Base-by-base conservation (phyloP, 2,329 filamentous ascomycete genomes). In the Amylocarpus encephaloides region DNA sequence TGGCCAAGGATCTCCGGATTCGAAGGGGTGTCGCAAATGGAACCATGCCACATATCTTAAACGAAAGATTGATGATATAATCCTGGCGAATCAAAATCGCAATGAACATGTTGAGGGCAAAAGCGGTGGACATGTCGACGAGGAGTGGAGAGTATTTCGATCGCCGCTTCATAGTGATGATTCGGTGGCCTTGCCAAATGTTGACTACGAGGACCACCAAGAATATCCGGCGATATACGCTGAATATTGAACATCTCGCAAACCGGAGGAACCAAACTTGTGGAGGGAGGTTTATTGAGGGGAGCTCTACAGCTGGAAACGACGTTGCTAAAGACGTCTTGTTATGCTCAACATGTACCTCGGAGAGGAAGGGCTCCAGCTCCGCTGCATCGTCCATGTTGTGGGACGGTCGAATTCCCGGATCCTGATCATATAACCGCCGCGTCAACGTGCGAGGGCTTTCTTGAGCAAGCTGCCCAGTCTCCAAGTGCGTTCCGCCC, bases 141-240 rank as follows among this genome's bases (percentile, higher is more conserved):
- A 56, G 35, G 0, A 57, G 47, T 11, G 52, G 54, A n/a, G 56
- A 58, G 42, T 54, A 57, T 36, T 58, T 55, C 1, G 50, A 56
- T 18, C 53, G 47, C n/a, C 53, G 46, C 11, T 52, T 53, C 32
- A 64, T 62, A 29, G 69, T 60, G 46, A 68, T 56, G 36, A 76
- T 59, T 11, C 48, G 52, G 77, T 65, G 48, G 67, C 65, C 55
- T 71, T 61, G 51, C 51, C 52, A 54, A 46, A 74, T 58, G 56
- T 82, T 82, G 54, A 68, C 61, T 34, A 79, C 56, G 52, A 76
- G 72, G 29, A 78, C 68, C 9, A 79, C 45, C 38, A 74, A 73
- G 64, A 82, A 81, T 7, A 82, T 72, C 4, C 74, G 72, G 18
- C 79, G 73, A 58, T 82, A 82, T 22, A 75, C 70, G 48, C 75